phyloP scores from a whole-genome alignment of 345 rosid genomes.

The Populus deltoides region DNA sequence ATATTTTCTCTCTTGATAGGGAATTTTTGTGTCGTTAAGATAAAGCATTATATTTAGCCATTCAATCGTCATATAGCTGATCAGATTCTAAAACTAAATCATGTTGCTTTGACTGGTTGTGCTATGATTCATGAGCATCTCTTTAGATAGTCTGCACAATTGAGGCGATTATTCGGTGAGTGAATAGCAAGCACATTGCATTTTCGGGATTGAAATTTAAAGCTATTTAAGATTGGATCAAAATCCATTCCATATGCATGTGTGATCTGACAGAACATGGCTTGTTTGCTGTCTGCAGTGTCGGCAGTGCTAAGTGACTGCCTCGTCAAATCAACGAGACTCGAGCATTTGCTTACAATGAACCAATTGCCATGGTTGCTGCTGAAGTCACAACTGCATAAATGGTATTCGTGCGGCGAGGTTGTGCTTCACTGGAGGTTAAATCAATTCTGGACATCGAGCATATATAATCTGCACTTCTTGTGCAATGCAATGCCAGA shows the following conservation, averaged over 20 bases:
- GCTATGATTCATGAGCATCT: neutral
- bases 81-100: conserved; percentile 9
- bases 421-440: neutral
- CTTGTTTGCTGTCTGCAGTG: neutral
- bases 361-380: neutral
- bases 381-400: neutral
- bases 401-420: neutral
- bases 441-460: neutral
- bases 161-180: neutral
- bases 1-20: conserved; percentile 18
- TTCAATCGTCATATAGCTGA: conserved; percentile 22
- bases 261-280: neutral
- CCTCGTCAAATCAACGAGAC: neutral
- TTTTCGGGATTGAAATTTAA: neutral
- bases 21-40: conserved; percentile 35
- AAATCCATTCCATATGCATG: neutral
- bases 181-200: neutral
- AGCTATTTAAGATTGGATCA: neutral
- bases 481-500: neutral
- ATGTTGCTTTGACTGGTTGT: neutral
- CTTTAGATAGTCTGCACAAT: neutral
- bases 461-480: neutral
- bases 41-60: conserved; percentile 15
- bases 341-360: neutral
- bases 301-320: neutral